These are phyloP conservation scores for Poteriospumella lacustris DNA, from an alignment of 108 stramenopile genomes.

Conservation along the genomic window DNA sequence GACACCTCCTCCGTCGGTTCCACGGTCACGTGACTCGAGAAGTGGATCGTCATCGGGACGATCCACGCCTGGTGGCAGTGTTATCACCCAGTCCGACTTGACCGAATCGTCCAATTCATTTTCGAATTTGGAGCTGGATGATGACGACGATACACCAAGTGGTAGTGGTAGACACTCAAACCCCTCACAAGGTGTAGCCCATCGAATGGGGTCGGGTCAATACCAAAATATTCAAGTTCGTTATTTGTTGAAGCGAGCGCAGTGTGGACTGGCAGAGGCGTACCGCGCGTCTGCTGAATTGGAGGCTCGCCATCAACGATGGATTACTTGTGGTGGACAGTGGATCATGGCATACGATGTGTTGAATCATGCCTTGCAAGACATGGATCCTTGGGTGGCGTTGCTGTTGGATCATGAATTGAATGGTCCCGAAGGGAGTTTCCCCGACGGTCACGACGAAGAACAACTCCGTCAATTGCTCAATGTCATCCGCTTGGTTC, in stretches of 20 bases:
- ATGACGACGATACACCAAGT: no score
- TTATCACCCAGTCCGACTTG: no score
- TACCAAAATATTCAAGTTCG: conserved; percentile 1
- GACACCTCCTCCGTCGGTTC: no score
- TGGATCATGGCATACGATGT: neutral
- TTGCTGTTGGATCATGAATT: neutral
- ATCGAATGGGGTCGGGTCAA: no score
- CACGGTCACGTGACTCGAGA: no score
- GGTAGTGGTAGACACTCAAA: no score
- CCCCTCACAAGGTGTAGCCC: no score
- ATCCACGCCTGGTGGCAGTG: no score
- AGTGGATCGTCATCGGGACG: no score
- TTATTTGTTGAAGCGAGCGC: neutral
- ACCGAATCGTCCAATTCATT: no score
- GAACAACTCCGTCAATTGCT: neutral
- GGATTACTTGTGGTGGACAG: neutral
- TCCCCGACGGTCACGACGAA: neutral
- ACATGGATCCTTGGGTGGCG: neutral
- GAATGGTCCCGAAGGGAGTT: neutral
- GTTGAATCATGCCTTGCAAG: neutral
- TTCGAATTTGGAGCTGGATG: no score
- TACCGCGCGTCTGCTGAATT: neutral
- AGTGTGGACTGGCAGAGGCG: neutral
- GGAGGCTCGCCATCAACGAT: neutral
- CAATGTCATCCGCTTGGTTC: neutral